Percentiles rank a stretch among this genome's conserved stretches.
Conservation (phyloP, 2,329 filamentous ascomycete genomes). For the Colletotrichum tanaceti region DNA sequence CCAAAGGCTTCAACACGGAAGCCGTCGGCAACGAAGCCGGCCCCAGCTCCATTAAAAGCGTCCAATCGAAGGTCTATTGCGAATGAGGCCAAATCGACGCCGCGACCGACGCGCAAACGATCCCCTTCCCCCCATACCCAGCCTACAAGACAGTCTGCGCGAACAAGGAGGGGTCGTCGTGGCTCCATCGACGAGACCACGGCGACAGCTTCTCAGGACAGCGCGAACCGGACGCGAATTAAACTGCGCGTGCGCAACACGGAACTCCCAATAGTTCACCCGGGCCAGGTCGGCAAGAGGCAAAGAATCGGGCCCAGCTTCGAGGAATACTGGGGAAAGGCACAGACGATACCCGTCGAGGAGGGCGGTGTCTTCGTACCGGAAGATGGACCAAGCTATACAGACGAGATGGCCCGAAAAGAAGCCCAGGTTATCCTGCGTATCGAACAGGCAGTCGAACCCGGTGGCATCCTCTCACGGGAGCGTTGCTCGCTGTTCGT, state of each 20-base stretch:
- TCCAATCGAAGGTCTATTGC: constrained; percentile 48
- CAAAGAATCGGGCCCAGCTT: constrained; percentile 66
- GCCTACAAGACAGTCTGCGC: constrained; percentile 54
- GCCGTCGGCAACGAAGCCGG: constrained; percentile 32
- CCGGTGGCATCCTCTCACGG: constrained; percentile 79
- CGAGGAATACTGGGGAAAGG: constrained; percentile 67
- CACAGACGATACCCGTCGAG: constrained; percentile 64
- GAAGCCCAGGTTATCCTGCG: constrained; percentile 78
- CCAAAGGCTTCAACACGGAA: constrained; percentile 46
- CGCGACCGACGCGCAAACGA: constrained; percentile 53
- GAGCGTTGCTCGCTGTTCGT: constrained; percentile 78
- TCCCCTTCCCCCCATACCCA: constrained; percentile 56
- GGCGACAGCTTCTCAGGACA: constrained; percentile 37
- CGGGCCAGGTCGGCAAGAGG: constrained; percentile 65
- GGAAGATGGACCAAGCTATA: constrained; percentile 68
- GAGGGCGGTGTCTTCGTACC: constrained; percentile 66
- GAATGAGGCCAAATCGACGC: constrained; percentile 48
- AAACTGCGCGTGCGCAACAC: constrained; percentile 61
- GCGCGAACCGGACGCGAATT: constrained; percentile 55
- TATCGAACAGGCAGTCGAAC: constrained; percentile 78
- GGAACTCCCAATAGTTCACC: constrained; percentile 69
- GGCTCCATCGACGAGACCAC: constrained; percentile 47
- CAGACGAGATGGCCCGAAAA: constrained; percentile 69
- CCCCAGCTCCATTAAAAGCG: constrained; percentile 43
- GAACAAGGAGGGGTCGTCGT: constrained; percentile 58